Evolutionary conservation across 208 protist genomes (phyloP).

Genomic region (Lotmaria passim): DNA sequence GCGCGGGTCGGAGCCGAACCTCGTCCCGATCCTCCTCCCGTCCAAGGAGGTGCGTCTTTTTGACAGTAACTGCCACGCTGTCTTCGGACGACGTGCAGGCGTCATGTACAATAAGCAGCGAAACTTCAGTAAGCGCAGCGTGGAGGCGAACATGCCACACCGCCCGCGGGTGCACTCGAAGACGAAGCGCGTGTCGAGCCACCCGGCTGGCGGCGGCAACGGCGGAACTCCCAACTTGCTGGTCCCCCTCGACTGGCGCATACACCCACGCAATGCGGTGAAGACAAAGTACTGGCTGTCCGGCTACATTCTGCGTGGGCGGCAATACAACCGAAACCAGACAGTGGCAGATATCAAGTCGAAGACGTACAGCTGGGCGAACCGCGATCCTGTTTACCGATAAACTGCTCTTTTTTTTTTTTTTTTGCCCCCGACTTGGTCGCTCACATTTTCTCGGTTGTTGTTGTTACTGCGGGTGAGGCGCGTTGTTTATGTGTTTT

Average conservation of each 20-base stretch:
- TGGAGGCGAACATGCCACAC: slow-evolving; percentile 85
- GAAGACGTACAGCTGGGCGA: slow-evolving; percentile 92
- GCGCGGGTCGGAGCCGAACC: slow-evolving; percentile 86
- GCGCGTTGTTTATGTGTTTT: too few relatives aligned
- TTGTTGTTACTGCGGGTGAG: too few relatives aligned
- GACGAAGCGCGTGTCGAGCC: slow-evolving; percentile 85
- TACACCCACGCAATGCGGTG: slow-evolving; percentile 87
- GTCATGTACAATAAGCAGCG: slow-evolving; percentile 91
- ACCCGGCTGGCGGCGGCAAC: slow-evolving; percentile 91
- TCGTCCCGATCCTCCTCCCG: slow-evolving; percentile 89
- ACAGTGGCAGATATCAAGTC: slow-evolving; percentile 90
- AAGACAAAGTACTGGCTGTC: slow-evolving; percentile 94
- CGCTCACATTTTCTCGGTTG: too few relatives aligned
- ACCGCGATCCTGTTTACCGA: slow-evolving; percentile 88
- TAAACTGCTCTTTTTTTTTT: slow-evolving; percentile 25
- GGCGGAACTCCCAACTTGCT: slow-evolving; percentile 84
- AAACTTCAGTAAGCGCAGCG: slow-evolving; percentile 72
- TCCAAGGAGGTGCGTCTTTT: slow-evolving; percentile 93
- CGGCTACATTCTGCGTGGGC: slow-evolving; percentile 88
- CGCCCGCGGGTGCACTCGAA: slow-evolving; percentile 86
- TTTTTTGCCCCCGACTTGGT: too few relatives aligned
- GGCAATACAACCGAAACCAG: slow-evolving; percentile 87
- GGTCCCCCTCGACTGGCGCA: slow-evolving; percentile 91
- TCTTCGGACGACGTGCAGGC: slow-evolving; percentile 87
- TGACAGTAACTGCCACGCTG: slow-evolving; percentile 84